These are phyloP conservation scores for Physcia stellaris DNA, from an alignment of 495 filamentous ascomycete species.

Conservation along the genomic window DNA sequence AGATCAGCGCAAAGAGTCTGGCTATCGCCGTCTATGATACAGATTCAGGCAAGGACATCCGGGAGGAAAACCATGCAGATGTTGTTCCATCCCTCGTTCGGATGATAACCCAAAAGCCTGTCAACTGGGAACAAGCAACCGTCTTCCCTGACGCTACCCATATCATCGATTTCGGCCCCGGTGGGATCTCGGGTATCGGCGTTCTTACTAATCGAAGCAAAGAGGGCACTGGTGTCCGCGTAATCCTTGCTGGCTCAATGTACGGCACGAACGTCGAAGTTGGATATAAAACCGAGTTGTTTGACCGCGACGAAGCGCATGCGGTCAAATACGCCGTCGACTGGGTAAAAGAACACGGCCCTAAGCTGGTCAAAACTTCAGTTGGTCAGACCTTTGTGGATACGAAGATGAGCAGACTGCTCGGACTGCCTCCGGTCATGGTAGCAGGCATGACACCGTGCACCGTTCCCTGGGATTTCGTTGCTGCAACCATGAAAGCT, in stretches of 20 bases:
- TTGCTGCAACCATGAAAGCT: conserved; percentile 89
- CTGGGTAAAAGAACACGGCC: conserved; percentile 94
- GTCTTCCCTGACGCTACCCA: conserved; percentile 81
- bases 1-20: conserved; percentile 52
- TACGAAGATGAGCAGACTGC: conserved; percentile 90
- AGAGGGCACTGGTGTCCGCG: conserved; percentile 90
- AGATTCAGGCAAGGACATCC: conserved; percentile 68
- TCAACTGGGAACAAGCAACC: conserved; percentile 91
- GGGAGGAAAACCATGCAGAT: conserved; percentile 43
- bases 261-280: conserved; percentile 81
- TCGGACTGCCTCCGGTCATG: conserved; percentile 82
- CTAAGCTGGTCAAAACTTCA: conserved; percentile 74
- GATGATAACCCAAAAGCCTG: conserved; percentile 84
- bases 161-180: conserved; percentile 90
- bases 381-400: conserved; percentile 80
- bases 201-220: conserved; percentile 97
- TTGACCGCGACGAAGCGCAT: conserved; percentile 84
- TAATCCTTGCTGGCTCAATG: conserved; percentile 83
- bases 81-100: conserved; percentile 74
- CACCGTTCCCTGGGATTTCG: conserved; percentile 90
- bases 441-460: conserved; percentile 94
- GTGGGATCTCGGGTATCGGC: conserved; percentile 89
- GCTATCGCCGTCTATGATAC: conserved; percentile 81
- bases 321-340: conserved; percentile 93
- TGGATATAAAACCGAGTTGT: conserved; percentile 93